A percentile compares a stretch with the other conserved stretches of the same genome.
These are phyloP conservation scores for Ustulina deusta DNA, from an alignment of 2,329 filamentous ascomycete species.

Conservation along the genomic window DNA sequence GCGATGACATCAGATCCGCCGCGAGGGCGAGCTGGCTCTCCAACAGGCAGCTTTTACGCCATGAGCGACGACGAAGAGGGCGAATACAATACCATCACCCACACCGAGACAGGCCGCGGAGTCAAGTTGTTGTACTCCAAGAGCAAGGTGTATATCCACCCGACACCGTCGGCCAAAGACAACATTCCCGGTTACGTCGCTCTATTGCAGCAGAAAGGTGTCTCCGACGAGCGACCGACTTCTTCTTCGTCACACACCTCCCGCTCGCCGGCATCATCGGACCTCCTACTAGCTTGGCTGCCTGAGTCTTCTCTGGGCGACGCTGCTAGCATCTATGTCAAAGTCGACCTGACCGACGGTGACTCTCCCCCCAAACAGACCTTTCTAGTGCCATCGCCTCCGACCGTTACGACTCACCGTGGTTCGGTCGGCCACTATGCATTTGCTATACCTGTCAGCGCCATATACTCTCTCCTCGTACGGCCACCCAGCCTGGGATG, in stretches of 20 bases:
- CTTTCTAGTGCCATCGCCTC: constrained; percentile 91
- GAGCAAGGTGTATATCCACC: constrained; percentile 99
- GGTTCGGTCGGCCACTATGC: constrained; percentile 82
- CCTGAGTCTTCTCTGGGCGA: constrained; percentile 91
- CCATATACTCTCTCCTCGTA: constrained; percentile 90
- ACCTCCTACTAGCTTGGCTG: constrained; percentile 91
- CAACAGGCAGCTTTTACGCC: constrained; percentile 90
- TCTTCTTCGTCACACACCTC: constrained; percentile 57
- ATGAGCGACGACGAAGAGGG: constrained; percentile 96
- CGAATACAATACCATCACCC: constrained; percentile 93
- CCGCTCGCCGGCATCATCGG: constrained; percentile 67
- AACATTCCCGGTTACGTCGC: constrained; percentile 96
- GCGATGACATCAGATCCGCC: constrained; percentile 53
- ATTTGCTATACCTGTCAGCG: constrained; percentile 89
- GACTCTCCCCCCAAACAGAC: constrained; percentile 86
- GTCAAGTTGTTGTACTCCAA: constrained; percentile 96
- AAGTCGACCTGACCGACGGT: constrained; percentile 88
- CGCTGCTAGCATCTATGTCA: constrained; percentile 89
- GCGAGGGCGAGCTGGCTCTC: constrained; percentile 68
- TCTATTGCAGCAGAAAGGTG: constrained; percentile 86
- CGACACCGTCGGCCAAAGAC: constrained; percentile 91
- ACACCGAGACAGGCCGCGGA: constrained; percentile 79
- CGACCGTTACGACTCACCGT: constrained; percentile 82
- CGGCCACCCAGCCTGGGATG: constrained; percentile 93
- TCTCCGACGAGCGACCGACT: constrained; percentile 56